Conservation (phyloP, 2,329 filamentous ascomycete species). For the Helminthosporium solani region DNA sequence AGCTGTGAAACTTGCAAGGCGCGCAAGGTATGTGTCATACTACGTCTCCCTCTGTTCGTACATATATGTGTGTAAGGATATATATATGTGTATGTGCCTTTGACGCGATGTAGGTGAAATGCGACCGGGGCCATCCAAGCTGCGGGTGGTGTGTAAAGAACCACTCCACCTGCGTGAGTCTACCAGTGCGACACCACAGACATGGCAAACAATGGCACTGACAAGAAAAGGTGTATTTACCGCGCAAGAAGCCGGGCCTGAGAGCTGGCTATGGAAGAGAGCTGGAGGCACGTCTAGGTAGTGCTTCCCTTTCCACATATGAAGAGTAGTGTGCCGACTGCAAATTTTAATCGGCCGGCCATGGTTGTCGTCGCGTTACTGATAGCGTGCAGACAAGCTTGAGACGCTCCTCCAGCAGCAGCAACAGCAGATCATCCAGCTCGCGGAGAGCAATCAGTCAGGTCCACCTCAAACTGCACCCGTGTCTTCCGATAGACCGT, state of each 20-base stretch:
- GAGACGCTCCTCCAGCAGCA: constrained; percentile 48
- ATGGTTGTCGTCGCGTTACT: constrained; percentile 6
- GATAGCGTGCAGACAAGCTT: constrained; percentile 44
- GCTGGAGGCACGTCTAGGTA: constrained; percentile 59
- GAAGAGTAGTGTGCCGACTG: no score
- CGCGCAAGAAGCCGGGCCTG: constrained; percentile 68
- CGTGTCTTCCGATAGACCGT: constrained; percentile 34
- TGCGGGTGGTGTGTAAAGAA: constrained; percentile 73
- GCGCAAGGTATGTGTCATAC: constrained; percentile 56
- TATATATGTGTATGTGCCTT: no score
- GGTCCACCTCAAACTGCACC: constrained; percentile 14
- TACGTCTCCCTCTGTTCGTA: background rate
- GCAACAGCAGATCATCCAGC: constrained; percentile 49
- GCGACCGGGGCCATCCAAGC: constrained; percentile 72
- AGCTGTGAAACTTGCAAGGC: constrained; percentile 76
- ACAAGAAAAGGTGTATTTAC: constrained; percentile 56
- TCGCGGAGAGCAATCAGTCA: constrained; percentile 28
- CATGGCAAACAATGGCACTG: background rate
- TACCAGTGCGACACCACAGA: background rate
- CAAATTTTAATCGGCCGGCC: no score
- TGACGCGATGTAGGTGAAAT: constrained; percentile 48
- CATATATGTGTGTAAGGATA: no score
- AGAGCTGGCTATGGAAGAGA: constrained; percentile 62
- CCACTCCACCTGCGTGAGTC: constrained; percentile 57
- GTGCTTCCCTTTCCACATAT: no score